Conservation (phyloP, 805 yeast genomes). For the Candida easanensis region DNA sequence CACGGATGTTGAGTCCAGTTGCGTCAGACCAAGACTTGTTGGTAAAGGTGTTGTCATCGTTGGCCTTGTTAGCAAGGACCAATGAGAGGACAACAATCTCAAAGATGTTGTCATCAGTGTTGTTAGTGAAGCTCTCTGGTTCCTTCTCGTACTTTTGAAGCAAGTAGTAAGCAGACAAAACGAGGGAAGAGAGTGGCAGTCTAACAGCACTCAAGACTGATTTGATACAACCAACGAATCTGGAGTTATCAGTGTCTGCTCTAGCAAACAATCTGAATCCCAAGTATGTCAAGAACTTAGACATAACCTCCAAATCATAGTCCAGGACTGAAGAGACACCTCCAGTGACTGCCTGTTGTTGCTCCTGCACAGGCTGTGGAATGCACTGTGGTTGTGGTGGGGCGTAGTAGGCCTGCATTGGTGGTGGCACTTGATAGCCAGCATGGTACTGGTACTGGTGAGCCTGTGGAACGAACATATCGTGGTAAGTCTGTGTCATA, state of each 20-base stretch:
- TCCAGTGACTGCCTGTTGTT: constrained; percentile 41
- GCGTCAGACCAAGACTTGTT: constrained; percentile 96
- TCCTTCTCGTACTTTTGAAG: constrained; percentile 53
- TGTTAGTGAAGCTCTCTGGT: constrained; percentile 31
- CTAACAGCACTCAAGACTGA: constrained; percentile 84
- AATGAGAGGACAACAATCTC: constrained; percentile 63
- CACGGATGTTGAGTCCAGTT: constrained; percentile 66
- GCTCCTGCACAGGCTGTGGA: constrained; percentile 16
- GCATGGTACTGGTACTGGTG: constrained; percentile 3
- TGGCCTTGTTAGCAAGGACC: constrained; percentile 86
- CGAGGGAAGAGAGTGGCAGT: constrained; percentile 76
- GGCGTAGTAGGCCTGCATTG: constrained; percentile 6
- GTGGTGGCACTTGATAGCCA: constrained; percentile 7
- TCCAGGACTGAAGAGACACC: constrained; percentile 79
- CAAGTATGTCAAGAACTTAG: constrained; percentile 75
- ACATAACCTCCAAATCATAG: constrained; percentile 75
- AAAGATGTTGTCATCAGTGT: constrained; percentile 40
- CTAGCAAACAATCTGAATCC: constrained; percentile 65
- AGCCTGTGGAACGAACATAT: constrained; percentile 4
- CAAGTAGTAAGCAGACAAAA: constrained; percentile 76
- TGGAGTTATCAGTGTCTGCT: constrained; percentile 33
- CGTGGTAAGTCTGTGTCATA: constrained; percentile 1
- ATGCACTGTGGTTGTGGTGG: constrained; percentile 10
- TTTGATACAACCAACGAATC: constrained; percentile 57
- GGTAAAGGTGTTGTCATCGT: constrained; percentile 95